Evolutionary conservation across 257 asterid genomes (phyloP).

Genomic region (Nicotiana sylvestris): DNA sequence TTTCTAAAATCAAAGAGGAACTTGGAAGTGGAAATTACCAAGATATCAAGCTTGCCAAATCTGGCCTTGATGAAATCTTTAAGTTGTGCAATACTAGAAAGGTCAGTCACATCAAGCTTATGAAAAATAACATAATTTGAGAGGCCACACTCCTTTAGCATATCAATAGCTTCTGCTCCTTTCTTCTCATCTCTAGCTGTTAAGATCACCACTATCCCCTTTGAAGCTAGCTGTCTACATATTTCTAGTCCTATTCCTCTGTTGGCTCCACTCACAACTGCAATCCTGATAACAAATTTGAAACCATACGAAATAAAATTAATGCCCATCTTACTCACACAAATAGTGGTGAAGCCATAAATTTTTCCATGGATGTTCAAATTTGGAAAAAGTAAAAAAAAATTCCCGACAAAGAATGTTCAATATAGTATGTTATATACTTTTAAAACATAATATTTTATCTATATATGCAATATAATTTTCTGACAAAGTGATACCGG

Average conservation of each 20-base stretch:
- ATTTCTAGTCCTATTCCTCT: conserved; percentile 44
- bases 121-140: conserved; percentile 39
- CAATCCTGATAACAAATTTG: conserved; percentile 25
- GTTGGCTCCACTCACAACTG: conserved; percentile 48
- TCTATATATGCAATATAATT: no score
- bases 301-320: background rate
- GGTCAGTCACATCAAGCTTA: conserved; percentile 46
- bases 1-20: no score
- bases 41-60: conserved; percentile 48
- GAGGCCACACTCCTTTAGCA: conserved; percentile 19
- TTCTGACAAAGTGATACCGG: no score
- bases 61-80: conserved; percentile 29
- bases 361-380: no score
- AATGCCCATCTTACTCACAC: no score
- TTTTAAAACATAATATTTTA: no score
- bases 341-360: no score
- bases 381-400: no score
- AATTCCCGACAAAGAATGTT: no score
- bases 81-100: conserved; percentile 26
- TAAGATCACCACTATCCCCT: conserved; percentile 34
- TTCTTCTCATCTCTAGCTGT: conserved; percentile 42
- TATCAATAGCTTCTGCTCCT: conserved; percentile 38
- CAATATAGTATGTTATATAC: no score
- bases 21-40: conserved; percentile 25
- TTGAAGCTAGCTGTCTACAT: conserved; percentile 31